Base-by-base conservation (phyloP, 495 filamentous ascomycete genomes). In the Neurospora africana region DNA sequence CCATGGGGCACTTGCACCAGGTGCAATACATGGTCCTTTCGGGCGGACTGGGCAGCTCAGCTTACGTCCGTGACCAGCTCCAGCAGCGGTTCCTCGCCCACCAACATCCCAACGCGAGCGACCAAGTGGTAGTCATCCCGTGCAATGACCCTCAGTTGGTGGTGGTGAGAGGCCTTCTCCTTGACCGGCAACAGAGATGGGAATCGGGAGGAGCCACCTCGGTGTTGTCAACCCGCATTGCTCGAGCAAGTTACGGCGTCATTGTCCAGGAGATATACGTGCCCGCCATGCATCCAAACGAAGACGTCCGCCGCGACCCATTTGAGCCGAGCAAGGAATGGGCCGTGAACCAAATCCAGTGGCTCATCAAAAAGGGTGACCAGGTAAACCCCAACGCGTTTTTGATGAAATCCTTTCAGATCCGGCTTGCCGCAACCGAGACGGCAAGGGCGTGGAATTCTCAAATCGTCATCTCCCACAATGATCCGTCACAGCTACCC, bases 11-110 rank as follows among this genome's bases (percentile, higher is more conserved):
- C 0, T 69, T 78, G 4, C 79, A 84, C 53, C 78, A 83, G 69
- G 86, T 91, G 40, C 79, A 76, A 39, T 86, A 89, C 71, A 80
- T 91, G 38, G 83, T 91, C 5, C 80, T 91, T 8, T 90, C 88
- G 0, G 89, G 89, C 5, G 89, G 89, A 3, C 85, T 91, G 5
- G 89, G 89, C 15, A 90, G 88, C 75, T 90, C 88, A 0, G 79
- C 84, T n/a, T 91, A 91, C 73, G 83, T 91, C 4, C 77, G 82
- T 41, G 77, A 84, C 44, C 74, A 81, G 9, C 79, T 88, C 10
- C 72, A 83, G 33, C 75, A 84, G 9, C 77, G 78, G 33, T 86
- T 84, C 73, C 78, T 73, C 15, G 75, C 73, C 7, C 74, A 76
- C 9, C 71, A 74, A 1, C 79, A 81, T 72, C 79, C 81, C 7